Evolutionary conservation across 164 flowering plant species (phyloP).

Genomic region (Cinnamomum micranthum): DNA sequence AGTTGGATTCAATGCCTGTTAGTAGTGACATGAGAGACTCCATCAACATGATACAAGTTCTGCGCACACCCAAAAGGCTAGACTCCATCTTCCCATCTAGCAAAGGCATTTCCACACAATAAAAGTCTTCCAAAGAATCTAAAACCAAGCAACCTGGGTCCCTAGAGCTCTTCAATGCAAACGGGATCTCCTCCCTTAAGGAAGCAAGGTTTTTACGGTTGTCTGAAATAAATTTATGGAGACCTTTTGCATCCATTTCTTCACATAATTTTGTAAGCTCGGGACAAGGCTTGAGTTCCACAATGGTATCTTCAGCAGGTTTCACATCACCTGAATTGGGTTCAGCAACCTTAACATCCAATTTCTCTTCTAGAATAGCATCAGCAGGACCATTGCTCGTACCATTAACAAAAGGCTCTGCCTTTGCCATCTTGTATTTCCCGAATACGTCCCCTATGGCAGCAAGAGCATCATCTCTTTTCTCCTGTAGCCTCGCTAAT

Average conservation of each 20-base stretch:
- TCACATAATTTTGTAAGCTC: constrained; percentile 64
- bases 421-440: constrained; percentile 41
- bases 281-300: constrained; percentile 50
- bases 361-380: constrained; percentile 42
- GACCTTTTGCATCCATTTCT: constrained; percentile 79
- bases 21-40: constrained; percentile 68
- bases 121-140: constrained; percentile 74
- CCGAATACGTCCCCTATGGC: constrained; percentile 51
- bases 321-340: constrained; percentile 28
- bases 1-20: constrained; percentile 20
- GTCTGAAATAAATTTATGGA: constrained; percentile 88
- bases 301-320: constrained; percentile 28
- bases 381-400: constrained; percentile 21
- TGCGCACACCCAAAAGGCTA: constrained; percentile 65
- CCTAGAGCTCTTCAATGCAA: constrained; percentile 63
- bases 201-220: constrained; percentile 86
- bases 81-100: constrained; percentile 79
- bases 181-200: constrained; percentile 78
- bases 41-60: constrained; percentile 95
- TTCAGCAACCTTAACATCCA: constrained; percentile 37
- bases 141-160: constrained; percentile 68
- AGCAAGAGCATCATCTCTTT: constrained; percentile 78
- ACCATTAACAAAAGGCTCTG: constrained; percentile 26
- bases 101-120: constrained; percentile 40
- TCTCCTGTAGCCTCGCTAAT: constrained; percentile 71